Base-by-base conservation (phyloP, 306 rosid species). In the Vigna mungo region DNA sequence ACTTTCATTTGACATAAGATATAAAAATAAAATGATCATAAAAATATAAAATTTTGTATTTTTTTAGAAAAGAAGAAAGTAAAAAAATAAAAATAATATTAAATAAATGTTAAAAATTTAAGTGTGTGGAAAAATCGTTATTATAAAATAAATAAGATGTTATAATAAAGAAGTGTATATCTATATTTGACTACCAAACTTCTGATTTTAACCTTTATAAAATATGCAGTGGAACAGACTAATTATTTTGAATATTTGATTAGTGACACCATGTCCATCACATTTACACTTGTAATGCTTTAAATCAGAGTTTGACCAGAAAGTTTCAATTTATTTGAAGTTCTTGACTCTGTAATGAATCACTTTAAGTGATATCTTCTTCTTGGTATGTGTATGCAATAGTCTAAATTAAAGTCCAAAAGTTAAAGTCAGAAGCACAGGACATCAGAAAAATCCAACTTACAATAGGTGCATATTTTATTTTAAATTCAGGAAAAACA, bases 391-490 rank as follows among this genome's bases (percentile, higher is more conserved):
- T 76, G 21, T 49, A 34, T 51, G 51, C 44, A 64, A 20, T 17
- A 53, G 67, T 55, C 74, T 41, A 39, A 54, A 10, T 62, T 18
- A 16, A 21, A 51, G 5, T 46, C 36, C 12, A 1, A 36, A 63
- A 37, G 27, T 43, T 43, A 27, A 77, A 68, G 68, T 51, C 75
- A 77, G 59, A 55, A 77, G 23, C 72, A 49, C 52, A 9, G 14
- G 81, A 67, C 68, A 55, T 30, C 23, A 25, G 48, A 77, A 67
- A 25, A 37, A 66, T 64, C 72, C 66, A 65, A 39, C 80, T 55
- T 55, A 21, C 62, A 9, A 4, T 21, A 55, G 34, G 62, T 55
- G 34, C 15, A 55, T 20, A 55, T 55, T 55, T 53, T 20, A 21
- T 21, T 55, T 53, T 21, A 21, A 55, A 10, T 20, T 18, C 16